A percentile compares a stretch with the other conserved stretches of the same genome.
These are phyloP conservation scores for Colletotrichum gloeosporioides DNA, from an alignment of 2,329 filamentous ascomycete species.

Conservation along the genomic window DNA sequence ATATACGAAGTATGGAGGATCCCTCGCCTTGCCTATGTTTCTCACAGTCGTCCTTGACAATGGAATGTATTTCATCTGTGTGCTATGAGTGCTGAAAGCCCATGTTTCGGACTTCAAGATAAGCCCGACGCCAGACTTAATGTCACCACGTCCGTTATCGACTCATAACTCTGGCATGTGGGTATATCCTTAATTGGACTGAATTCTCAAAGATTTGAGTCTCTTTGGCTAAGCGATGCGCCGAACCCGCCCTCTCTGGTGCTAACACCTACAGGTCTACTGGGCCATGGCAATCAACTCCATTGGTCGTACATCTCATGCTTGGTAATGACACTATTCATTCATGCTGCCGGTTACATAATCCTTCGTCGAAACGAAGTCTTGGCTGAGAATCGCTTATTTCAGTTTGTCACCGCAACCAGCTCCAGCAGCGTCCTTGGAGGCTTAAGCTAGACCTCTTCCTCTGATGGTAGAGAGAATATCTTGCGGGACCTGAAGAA, in stretches of 20 bases:
- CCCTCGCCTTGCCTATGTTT: not conserved
- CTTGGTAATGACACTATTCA: not conserved
- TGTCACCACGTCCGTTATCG: not conserved
- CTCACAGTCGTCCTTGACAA: not conserved
- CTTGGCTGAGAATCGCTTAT: not conserved
- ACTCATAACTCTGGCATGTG: not conserved
- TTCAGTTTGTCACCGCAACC: not conserved
- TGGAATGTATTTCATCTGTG: too few species aligned
- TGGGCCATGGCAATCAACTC: not conserved
- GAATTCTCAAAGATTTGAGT: not conserved
- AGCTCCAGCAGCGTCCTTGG: not conserved
- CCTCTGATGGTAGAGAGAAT: not conserved
- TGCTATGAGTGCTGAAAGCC: not conserved
- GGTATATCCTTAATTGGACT: not conserved
- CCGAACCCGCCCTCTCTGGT: not conserved
- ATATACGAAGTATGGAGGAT: rapidly evolving
- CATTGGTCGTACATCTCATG: not conserved
- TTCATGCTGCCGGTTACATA: not conserved
- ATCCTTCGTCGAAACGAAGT: not conserved
- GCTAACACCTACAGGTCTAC: not conserved
- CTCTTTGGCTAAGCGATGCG: not conserved
- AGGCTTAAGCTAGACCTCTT: rapidly evolving
- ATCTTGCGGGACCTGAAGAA: not conserved
- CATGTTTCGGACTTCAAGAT: not conserved
- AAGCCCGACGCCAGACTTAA: not conserved